Evolutionary conservation across 345 rosid genomes (phyloP).

Genomic region (Citrus cavaleriei): DNA sequence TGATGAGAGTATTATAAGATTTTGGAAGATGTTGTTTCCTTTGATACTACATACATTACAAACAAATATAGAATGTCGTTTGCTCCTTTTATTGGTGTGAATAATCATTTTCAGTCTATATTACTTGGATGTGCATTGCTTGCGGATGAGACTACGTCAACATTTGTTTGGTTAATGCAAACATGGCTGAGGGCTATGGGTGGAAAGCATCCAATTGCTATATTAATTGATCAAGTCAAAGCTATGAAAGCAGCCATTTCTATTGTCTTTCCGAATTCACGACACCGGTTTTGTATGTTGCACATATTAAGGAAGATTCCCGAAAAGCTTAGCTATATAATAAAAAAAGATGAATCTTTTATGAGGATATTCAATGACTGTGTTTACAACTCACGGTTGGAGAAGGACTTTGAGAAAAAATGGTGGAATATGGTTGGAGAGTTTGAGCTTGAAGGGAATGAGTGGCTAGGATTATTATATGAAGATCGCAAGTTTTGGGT

Average conservation of each 20-base stretch:
- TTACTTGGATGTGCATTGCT: not conserved
- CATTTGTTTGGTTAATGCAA: not conserved
- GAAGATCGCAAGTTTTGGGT: no score
- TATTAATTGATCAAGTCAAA: not conserved
- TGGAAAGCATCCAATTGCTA: not conserved
- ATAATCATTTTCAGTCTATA: not conserved
- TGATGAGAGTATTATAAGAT: not conserved
- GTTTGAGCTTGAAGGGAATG: not conserved
- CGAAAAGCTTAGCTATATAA: no score
- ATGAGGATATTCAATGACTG: no score
- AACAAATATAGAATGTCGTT: not conserved
- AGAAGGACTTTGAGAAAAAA: no score
- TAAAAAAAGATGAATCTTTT: no score
- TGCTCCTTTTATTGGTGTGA: not conserved
- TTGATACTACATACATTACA: not conserved
- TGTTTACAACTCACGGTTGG: no score
- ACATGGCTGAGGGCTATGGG: not conserved
- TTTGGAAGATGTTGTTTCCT: not conserved
- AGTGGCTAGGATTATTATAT: not conserved
- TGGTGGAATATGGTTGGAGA: no score
- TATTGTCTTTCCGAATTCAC: not conserved
- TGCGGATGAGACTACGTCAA: not conserved
- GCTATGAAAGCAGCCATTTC: not conserved
- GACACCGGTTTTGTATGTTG: no score
- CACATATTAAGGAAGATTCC: no score